phyloP scores from a whole-genome alignment of 2,329 filamentous ascomycete species.

The Cladosporium phlei region DNA sequence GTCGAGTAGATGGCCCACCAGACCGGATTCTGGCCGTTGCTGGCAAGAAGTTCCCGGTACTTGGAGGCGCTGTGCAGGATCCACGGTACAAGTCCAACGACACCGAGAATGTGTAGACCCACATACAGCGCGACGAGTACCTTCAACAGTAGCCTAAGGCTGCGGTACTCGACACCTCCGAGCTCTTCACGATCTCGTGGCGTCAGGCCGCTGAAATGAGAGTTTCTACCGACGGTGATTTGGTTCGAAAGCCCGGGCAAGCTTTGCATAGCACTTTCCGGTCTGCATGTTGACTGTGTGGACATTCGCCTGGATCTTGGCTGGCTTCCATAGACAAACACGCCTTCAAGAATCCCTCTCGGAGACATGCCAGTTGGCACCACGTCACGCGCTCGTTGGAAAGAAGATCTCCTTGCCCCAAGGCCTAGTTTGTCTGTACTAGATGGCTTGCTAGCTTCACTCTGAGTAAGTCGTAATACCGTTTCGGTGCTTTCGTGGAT shows the following conservation, averaged over 20 bases:
- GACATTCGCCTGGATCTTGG: not conserved
- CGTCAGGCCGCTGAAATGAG: conserved; percentile 47
- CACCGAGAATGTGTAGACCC: conserved; percentile 70
- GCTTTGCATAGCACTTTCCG: not conserved
- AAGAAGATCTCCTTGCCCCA: not conserved
- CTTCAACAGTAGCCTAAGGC: conserved; percentile 74
- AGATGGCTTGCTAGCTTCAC: too few species aligned
- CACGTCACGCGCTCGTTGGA: not conserved
- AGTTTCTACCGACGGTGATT: conserved; percentile 1
- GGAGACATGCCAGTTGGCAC: too few species aligned
- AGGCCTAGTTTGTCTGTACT: not conserved
- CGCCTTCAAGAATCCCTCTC: not conserved
- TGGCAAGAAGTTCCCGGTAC: conserved; percentile 47
- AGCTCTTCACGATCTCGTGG: conserved; percentile 89
- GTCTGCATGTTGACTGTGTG: not conserved
- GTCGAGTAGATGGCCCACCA: conserved; percentile 92
- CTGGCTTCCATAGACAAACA: not conserved
- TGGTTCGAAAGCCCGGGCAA: not conserved
- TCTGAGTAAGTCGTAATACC: too few species aligned
- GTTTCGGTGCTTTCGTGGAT: too few species aligned
- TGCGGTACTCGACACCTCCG: conserved; percentile 93
- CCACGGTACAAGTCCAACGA: conserved; percentile 72
- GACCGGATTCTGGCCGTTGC: conserved; percentile 45
- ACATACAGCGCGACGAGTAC: conserved; percentile 74
- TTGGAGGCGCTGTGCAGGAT: conserved; percentile 62